These are phyloP conservation scores for Alternaria angustiovoidea DNA, from an alignment of 2,329 filamentous ascomycete species.

Conservation along the genomic window DNA sequence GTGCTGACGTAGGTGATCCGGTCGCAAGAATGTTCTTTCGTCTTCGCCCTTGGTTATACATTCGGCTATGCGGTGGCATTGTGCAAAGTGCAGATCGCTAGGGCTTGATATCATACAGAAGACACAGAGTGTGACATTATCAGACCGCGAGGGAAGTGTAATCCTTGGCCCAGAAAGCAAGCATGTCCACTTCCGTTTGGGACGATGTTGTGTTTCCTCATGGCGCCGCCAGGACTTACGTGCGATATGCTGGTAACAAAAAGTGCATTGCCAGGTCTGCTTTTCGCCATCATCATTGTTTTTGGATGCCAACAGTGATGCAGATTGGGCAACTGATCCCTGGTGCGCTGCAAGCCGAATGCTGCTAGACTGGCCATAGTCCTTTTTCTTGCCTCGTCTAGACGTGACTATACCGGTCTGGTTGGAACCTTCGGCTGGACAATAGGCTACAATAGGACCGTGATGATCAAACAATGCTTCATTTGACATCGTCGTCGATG, in stretches of 20 bases:
- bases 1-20: conserved; percentile 46
- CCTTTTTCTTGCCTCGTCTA: conserved; percentile 49
- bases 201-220: conserved; percentile 48
- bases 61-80: conserved; percentile 42
- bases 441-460: conserved; percentile 17
- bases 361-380: conserved; percentile 36
- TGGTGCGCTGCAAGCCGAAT: conserved; percentile 18
- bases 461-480: neutral
- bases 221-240: conserved; percentile 50
- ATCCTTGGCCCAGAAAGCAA: conserved; percentile 39
- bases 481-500: conserved; percentile 14
- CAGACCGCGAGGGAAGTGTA: conserved; percentile 13
- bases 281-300: conserved; percentile 11
- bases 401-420: conserved; percentile 17
- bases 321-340: conserved; percentile 15
- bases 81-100: conserved; percentile 38
- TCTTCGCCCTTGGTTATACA: conserved; percentile 35
- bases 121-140: conserved; percentile 28
- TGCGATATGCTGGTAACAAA: conserved; percentile 37
- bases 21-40: conserved; percentile 45
- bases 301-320: conserved; percentile 6
- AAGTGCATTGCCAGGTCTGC: conserved; percentile 48
- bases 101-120: conserved; percentile 43
- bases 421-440: neutral
- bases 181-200: conserved; percentile 46